Base-by-base conservation (phyloP, 768 basidiomycete genomes). In the Leccinum rimulosum region DNA sequence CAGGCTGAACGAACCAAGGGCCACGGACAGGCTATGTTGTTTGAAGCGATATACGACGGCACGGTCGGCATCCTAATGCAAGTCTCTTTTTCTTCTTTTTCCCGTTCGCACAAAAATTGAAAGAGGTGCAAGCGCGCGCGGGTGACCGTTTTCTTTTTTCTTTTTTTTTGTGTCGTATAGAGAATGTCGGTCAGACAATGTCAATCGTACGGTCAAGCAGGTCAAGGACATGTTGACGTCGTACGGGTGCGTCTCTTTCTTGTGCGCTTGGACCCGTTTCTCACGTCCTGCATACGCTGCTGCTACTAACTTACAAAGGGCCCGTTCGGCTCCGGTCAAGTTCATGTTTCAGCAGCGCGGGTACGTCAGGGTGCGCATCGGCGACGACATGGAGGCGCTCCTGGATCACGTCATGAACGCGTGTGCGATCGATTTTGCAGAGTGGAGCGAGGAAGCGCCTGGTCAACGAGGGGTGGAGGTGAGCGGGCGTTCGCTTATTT, bases 31-130 rank as follows among this genome's bases (percentile, higher is more conserved):
- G 72, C 72, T 12, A 74, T 86, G 59, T 74, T 77, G 12, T 89
- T 87, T 64, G 87, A 89, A 70, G 87, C 81, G 2, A 76, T 89
- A 52, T 80, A 80, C 9, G 77, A 75, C 25, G 81, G 83, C 10
- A 76, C 80, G n/a, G 79, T 87, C 54, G 88, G 85, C 1, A 65
- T 89, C 30, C 76, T 89, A 54, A 80, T 88, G 87, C 86, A 67
- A 74, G 85, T 52, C 15, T 14, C 33, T 33, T 27, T 33, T 33
- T 12, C 28, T 8, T 14, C 11, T 12, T 27, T 33, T 33, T 12
- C 28, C n/a, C 4, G n/a, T 19, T 19, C 9, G 30, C 27, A 22
- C 28, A 15, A 17, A 14, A 35, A 19, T 49, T 45, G 43, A 45
- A 45, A 45, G 19, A 45, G 3, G 19, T 45, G 19, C 43, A 45